phyloP scores from a whole-genome alignment of 371 early-diverging fungal species.

The Rhizopus stolonifer region DNA sequence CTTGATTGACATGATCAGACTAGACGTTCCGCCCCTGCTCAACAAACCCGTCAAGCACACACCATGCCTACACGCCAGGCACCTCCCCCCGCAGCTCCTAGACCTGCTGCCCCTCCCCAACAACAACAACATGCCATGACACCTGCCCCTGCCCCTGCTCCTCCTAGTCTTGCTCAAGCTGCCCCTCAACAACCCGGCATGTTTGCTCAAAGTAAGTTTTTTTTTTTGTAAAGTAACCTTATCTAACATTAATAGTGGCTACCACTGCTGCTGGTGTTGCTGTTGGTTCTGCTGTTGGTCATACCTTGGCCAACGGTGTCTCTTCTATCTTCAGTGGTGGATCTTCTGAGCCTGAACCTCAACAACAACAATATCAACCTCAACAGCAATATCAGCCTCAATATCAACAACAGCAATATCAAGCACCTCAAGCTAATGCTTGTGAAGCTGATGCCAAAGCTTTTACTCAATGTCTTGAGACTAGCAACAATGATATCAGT shows the following conservation, averaged over 20 bases:
- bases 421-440: conserved; percentile 31
- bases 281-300: conserved; percentile 82
- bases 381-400: conserved; percentile 39
- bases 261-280: conserved; percentile 94
- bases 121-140: conserved; percentile 41
- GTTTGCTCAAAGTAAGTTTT: conserved; percentile 66
- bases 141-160: conserved; percentile 43
- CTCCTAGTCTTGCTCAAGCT: conserved; percentile 48
- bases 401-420: conserved; percentile 43
- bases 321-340: conserved; percentile 71
- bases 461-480: conserved; percentile 83
- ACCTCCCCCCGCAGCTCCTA: conserved; percentile 54
- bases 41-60: conserved; percentile 67
- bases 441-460: conserved; percentile 88
- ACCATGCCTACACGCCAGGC: conserved; percentile 73
- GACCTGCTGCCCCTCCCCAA: conserved; percentile 44
- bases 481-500: conserved; percentile 71
- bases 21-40: conserved; percentile 61
- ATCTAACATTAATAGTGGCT: conserved; percentile 54
- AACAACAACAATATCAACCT: conserved; percentile 29
- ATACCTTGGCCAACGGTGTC: conserved; percentile 70
- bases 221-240: not conserved
- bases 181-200: conserved; percentile 70
- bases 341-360: conserved; percentile 29
- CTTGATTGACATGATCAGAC: conserved; percentile 22